Conservation (phyloP, 352 stramenopile species). For the Nothophytophthora sp. region DNA sequence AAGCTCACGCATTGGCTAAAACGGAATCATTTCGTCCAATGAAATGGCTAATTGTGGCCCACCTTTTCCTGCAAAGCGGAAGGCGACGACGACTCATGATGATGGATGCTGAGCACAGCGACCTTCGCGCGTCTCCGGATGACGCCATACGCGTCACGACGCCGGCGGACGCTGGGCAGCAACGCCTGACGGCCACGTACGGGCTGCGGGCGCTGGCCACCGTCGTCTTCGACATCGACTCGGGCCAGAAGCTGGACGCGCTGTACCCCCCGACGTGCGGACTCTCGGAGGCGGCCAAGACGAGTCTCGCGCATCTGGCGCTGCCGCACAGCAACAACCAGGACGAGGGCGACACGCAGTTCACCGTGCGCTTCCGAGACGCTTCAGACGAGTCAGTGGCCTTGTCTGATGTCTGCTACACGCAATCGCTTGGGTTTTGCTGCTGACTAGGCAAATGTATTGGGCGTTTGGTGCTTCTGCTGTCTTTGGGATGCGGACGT, state of each 20-base stretch:
- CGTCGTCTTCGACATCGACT: constrained; percentile 84
- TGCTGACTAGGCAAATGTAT: no score
- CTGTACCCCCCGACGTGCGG: constrained; percentile 48
- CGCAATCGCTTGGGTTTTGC: no score
- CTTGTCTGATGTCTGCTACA: no score
- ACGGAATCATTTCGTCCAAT: background rate
- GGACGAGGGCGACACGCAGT: constrained; percentile 87
- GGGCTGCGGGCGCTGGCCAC: constrained; percentile 65
- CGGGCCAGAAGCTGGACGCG: constrained; percentile 69
- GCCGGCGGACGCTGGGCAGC: background rate
- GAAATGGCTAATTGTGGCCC: background rate
- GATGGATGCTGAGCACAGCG: background rate
- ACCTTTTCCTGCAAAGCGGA: no score
- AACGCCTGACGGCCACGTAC: constrained; percentile 25
- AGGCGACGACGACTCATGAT: no score
- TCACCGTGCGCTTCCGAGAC: constrained; percentile 71
- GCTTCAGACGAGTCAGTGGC: constrained; percentile 32
- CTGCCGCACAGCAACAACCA: constrained; percentile 89
- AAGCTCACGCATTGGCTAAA: no score
- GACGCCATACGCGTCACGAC: no score
- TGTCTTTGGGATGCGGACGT: constrained; percentile 3
- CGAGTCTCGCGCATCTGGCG: constrained; percentile 72
- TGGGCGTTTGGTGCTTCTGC: no score
- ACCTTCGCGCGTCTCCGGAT: constrained; percentile 3
- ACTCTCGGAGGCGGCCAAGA: constrained; percentile 52